Evolutionary conservation across 192 early-diverging fungal genomes (phyloP), one percentile per base, ranked within the genome.

Genomic region (Backusella morwellensis): DNA sequence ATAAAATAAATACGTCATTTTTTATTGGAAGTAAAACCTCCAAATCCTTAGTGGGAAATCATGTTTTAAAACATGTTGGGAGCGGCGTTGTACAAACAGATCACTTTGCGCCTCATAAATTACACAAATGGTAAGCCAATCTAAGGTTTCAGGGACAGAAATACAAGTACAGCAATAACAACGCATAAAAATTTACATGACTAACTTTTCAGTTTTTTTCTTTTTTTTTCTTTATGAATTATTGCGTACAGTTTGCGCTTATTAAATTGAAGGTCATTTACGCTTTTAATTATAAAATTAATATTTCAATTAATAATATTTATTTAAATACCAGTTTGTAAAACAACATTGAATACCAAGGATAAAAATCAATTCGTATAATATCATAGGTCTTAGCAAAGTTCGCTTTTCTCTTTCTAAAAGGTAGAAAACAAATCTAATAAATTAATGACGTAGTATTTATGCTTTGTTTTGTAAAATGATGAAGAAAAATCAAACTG

Each of bases 71-170:
- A 50, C 17, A n/a, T 63, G 2, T 32, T 63, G 21, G 56, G 56
- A 63, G 56, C 56, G 56, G 56, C 4, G 56, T 29, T 63, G 26
- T n/a, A 63, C 56, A 63, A 23, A n/a, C 9, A 12, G 4, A 26
- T 29, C n/a, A 9, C 4, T 29, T 63, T 56, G 54, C n/a, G 8
- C 7, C 21, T 56, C 54, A 56, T 21, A 56, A 21, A 63, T 63
- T 63, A 29, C 56, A 63, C 56, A 63, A 63, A 63, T 63, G 23
- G 56, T 63, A 63, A 29, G 23, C 56, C 56, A 63, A 63, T 63
- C 9, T 29, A 29, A 63, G 9, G 12, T 63, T 29, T 63, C 56
- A 63, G 56, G 56, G 56, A 29, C 56, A 29, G 9, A 29, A 63
- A 29, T 26, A 29, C 56, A 5, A 59, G 11, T 26, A 14, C 7